Conservation (phyloP, 2,329 filamentous ascomycete species). For the Chrysoporthe austroafricana region DNA sequence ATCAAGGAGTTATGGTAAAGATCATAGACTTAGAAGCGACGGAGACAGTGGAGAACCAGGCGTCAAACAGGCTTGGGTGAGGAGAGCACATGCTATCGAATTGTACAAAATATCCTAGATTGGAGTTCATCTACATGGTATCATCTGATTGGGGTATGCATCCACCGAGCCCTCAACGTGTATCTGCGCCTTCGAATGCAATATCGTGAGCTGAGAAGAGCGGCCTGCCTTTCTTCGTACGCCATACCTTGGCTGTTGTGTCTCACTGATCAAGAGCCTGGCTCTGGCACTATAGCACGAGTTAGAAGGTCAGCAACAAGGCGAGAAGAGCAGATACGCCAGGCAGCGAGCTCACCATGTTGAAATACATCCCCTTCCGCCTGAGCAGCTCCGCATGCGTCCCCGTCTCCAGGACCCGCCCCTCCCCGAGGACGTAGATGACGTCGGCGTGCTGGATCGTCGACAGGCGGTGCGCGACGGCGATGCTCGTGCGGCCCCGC, state of each 20-base stretch:
- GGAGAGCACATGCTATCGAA: no score
- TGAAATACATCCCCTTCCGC: constrained; percentile 58
- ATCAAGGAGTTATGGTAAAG: neutral
- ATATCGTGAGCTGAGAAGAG: neutral
- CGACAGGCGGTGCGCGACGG: constrained; percentile 76
- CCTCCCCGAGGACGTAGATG: constrained; percentile 78
- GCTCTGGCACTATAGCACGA: constrained; percentile 55
- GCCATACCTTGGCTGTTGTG: neutral
- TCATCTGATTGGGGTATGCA: neutral
- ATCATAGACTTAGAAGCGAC: neutral
- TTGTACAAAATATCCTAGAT: no score
- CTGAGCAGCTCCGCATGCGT: constrained; percentile 55
- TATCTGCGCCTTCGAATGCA: neutral
- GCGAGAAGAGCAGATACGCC: constrained; percentile 1
- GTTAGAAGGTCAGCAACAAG: constrained; percentile 1
- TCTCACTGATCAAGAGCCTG: constrained; percentile 55
- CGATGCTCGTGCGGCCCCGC: constrained; percentile 67
- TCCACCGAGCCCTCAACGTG: neutral
- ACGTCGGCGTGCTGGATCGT: constrained; percentile 79
- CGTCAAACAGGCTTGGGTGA: no score
- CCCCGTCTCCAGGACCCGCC: constrained; percentile 59
- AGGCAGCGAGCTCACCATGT: constrained; percentile 54
- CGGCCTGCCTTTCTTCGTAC: neutral
- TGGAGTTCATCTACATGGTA: no score
- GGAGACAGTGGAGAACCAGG: no score